phyloP scores from a whole-genome alignment of 176 grass and related monocot genomes.

The Themeda triandra region DNA sequence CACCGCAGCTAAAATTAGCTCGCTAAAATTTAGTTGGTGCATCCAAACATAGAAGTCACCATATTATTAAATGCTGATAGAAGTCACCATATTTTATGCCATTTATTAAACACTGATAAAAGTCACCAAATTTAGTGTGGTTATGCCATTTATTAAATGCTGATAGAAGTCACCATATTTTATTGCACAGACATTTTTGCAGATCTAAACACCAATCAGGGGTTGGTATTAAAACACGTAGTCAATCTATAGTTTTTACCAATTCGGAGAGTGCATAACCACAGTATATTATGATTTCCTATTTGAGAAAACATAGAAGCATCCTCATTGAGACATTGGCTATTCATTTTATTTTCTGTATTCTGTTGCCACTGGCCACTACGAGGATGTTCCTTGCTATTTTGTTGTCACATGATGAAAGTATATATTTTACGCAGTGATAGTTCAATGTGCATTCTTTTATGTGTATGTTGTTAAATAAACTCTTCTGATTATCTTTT shows the following conservation, averaged over 20 bases:
- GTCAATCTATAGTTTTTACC: neutral
- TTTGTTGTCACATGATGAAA: neutral
- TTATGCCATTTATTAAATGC: neutral
- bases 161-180: neutral
- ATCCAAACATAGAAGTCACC: no score
- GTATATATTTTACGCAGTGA: constrained; percentile 5
- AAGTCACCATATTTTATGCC: no score
- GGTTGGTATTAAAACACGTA: constrained; percentile 7
- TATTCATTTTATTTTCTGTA: constrained; percentile 11
- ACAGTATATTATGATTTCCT: neutral
- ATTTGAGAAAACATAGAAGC: neutral
- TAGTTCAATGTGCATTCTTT: neutral
- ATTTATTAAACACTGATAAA: no score
- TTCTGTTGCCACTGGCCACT: neutral
- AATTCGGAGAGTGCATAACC: constrained; percentile 7
- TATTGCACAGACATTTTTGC: neutral
- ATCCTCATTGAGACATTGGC: neutral
- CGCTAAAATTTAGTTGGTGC: no score
- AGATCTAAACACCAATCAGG: constrained; percentile 1
- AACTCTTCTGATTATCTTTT: constrained; percentile 41
- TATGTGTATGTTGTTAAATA: constrained; percentile 21
- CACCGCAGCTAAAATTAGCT: no score
- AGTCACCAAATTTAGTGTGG: no score
- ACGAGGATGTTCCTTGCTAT: neutral
- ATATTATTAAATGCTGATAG: no score